These are phyloP conservation scores for Sporothrix luriei DNA, from an alignment of 2,329 filamentous ascomycete genomes.

Conservation along the genomic window DNA sequence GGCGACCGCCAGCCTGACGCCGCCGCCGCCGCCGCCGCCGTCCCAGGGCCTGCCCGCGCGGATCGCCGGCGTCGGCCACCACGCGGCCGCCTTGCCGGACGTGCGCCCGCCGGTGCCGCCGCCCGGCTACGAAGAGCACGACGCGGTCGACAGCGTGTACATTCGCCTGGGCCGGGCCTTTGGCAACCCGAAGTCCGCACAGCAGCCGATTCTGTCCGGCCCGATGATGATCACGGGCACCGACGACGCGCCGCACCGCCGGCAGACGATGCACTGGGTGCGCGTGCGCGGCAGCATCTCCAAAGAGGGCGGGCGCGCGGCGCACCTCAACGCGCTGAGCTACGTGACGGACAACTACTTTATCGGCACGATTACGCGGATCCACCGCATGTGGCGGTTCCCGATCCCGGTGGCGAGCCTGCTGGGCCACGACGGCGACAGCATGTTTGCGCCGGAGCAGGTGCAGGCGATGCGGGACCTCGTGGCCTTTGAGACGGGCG, in stretches of 20 bases:
- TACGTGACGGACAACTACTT: conserved; percentile 95
- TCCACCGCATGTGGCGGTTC: conserved; percentile 79
- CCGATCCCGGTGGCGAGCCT: conserved; percentile 53
- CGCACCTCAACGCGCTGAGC: conserved; percentile 83
- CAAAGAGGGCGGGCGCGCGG: conserved; percentile 70
- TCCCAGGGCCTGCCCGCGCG: conserved; percentile 32
- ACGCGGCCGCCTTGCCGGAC: conserved; percentile 34
- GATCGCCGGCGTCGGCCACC: conserved; percentile 11
- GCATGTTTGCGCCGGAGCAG: conserved; percentile 51
- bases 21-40: conserved; percentile 60
- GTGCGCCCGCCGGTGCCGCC: conserved; percentile 41
- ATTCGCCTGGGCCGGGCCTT: conserved; percentile 16
- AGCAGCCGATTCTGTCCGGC: conserved; percentile 52
- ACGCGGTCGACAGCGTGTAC: conserved; percentile 15
- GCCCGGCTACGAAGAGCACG: conserved; percentile 40
- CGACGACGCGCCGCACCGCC: conserved; percentile 59
- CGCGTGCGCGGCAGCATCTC: conserved; percentile 73
- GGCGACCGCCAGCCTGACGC: conserved; percentile 68
- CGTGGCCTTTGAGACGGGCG: conserved; percentile 50
- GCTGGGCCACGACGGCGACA: conserved; percentile 49
- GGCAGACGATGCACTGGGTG: conserved; percentile 73
- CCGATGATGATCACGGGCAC: conserved; percentile 48
- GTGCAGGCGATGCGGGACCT: conserved; percentile 44
- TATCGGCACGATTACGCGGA: conserved; percentile 81
- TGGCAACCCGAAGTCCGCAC: not conserved